Evolutionary conservation across 2,329 filamentous ascomycete species (phyloP), one percentile per base, ranked within the genome.

Genomic region (Geosmithia flava): DNA sequence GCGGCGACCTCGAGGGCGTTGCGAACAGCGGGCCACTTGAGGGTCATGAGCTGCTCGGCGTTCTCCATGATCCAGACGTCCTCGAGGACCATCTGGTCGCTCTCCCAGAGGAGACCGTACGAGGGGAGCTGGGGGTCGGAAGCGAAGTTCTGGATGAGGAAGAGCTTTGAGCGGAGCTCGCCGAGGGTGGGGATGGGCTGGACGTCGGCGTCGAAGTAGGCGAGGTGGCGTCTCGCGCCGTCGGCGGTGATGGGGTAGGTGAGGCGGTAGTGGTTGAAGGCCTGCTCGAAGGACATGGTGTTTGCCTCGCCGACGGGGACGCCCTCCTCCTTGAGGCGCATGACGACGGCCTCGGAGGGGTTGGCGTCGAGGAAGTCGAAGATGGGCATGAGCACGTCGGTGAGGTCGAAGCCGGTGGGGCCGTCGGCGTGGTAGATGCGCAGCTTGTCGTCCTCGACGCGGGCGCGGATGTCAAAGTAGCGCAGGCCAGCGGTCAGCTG

Each of bases 271-370:
- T 59, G 54, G 53, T 68, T 62, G 54, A 75, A 69, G 47, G 68
- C 67, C 20, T 67, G 62, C 51, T 72, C 65, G 47, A 75, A 76
- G n/a, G 66, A 58, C 13, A 61, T 50, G 23, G 59, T 60, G 56
- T 65, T 63, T 47, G 57, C 52, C 47, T 51, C 13, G 51, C 64
- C 59, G 30, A 72, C 51, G 7, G 67, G 65, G 3, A 50, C 45
- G 11, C 63, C 67, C 52, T 75, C 72, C 46, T 74, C 65, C 58
- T 74, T 74, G 49, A 76, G 61, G 1, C 72, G 70, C 67, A 76
- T 64, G 46, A 76, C 51, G 48, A 75, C 58, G n/a, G 68, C 59
- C 56, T 74, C 70, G 13, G 62, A 62, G 0, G 72, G 71, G 52
- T 73, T 59, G 3, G 50, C 56, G 6, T 68, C 64, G 19, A 76